A percentile compares a stretch with the other conserved stretches of the same genome.
These are phyloP conservation scores for Hydrangea macrophylla DNA, from an alignment of 148 eudicot genomes.

Conservation along the genomic window DNA sequence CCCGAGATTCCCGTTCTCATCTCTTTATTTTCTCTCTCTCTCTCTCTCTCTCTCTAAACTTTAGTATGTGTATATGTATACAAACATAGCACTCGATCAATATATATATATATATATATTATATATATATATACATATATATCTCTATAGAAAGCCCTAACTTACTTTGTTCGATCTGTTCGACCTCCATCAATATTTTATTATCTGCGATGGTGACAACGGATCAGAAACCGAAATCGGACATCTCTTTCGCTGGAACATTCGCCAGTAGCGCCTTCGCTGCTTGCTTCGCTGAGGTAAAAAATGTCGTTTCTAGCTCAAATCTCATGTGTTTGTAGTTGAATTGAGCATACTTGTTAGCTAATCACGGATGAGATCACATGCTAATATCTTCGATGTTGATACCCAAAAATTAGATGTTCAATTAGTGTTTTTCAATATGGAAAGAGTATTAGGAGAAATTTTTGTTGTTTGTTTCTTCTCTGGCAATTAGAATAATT, in stretches of 20 bases:
- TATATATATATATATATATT: no score
- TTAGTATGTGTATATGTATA: no score
- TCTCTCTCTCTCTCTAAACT: no score
- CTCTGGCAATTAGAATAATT: no score
- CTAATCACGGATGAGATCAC: background rate
- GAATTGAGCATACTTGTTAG: background rate
- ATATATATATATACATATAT: background rate
- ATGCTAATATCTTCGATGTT: background rate
- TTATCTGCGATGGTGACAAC: constrained; percentile 4
- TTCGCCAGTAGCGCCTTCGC: constrained; percentile 86
- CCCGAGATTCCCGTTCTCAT: constrained; percentile 21
- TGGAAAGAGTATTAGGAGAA: no score
- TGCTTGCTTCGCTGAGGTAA: constrained; percentile 93
- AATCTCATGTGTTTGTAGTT: background rate
- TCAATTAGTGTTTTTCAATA: no score
- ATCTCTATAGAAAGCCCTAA: background rate
- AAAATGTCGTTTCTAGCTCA: background rate
- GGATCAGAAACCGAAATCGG: constrained; percentile 35
- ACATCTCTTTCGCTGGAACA: constrained; percentile 68
- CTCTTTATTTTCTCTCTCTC: background rate
- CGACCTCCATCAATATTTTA: background rate
- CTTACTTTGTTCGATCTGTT: background rate
- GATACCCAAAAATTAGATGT: no score
- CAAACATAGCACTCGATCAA: no score
- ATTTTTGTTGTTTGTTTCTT: no score